These are phyloP conservation scores for Cyclotella choctawhatcheeana DNA, from an alignment of 108 stramenopile genomes.

Conservation along the genomic window DNA sequence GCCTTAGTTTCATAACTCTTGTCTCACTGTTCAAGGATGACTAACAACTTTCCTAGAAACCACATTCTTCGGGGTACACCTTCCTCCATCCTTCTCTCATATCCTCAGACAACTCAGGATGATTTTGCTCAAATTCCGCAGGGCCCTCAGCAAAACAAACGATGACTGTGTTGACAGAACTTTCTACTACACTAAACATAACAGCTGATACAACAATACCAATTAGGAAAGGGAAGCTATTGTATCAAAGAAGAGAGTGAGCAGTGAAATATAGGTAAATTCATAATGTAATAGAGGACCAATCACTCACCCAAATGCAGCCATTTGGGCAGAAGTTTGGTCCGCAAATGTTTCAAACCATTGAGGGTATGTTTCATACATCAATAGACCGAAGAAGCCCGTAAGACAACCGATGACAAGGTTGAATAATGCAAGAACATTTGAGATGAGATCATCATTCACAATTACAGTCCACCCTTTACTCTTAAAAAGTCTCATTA, in stretches of 20 bases:
- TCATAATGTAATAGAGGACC: not conserved
- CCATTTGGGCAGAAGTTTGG: conserved; percentile 17
- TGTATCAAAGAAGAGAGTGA: not conserved
- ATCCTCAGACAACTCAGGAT: conserved; percentile 65
- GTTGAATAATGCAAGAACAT: conserved; percentile 54
- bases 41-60: conserved; percentile 9
- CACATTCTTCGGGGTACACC: conserved; percentile 61
- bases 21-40: not conserved
- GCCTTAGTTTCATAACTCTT: too few species aligned
- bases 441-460: conserved; percentile 59
- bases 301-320: conserved; percentile 57
- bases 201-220: conserved; percentile 67
- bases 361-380: conserved; percentile 46
- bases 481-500: conserved; percentile 53
- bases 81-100: conserved; percentile 66
- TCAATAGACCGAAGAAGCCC: conserved; percentile 60
- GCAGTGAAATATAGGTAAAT: not conserved
- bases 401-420: conserved; percentile 61
- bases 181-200: conserved; percentile 69
- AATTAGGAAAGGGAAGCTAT: conserved; percentile 60
- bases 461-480: conserved; percentile 70
- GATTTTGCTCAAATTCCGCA: conserved; percentile 74
- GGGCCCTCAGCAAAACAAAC: conserved; percentile 84
- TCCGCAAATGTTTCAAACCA: conserved; percentile 55
- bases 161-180: conserved; percentile 83